phyloP scores from a whole-genome alignment of 176 grass and related monocot species.

The Oryza brachyantha region DNA sequence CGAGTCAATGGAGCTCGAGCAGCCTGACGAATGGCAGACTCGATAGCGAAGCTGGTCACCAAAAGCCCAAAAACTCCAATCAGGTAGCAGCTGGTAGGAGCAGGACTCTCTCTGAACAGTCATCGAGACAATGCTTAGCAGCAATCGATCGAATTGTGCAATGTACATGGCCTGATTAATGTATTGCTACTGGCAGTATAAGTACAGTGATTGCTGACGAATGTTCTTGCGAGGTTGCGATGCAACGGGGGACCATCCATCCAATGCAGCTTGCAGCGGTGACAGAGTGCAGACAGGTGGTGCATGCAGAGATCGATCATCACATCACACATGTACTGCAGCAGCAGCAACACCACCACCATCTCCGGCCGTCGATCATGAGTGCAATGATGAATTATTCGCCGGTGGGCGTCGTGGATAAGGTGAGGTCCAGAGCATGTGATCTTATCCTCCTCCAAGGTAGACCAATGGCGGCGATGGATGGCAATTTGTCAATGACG shows the following conservation, averaged over 20 bases:
- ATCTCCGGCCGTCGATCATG: background rate
- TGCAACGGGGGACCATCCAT: background rate
- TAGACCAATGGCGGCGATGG: background rate
- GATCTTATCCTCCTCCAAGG: background rate
- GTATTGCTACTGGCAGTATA: background rate
- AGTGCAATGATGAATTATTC: conserved; percentile 22
- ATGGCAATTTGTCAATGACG: background rate
- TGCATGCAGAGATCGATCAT: background rate
- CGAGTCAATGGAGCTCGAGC: background rate
- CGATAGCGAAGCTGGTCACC: background rate
- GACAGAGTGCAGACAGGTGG: background rate
- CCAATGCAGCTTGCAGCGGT: background rate
- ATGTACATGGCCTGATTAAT: background rate
- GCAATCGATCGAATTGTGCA: background rate
- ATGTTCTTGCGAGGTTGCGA: background rate
- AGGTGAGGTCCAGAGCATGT: conserved; percentile 28
- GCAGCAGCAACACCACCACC: background rate
- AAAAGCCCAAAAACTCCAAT: background rate
- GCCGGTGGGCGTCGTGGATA: conserved; percentile 13
- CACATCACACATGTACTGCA: background rate
- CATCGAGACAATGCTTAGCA: background rate
- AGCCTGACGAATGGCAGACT: background rate
- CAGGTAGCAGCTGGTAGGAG: background rate
- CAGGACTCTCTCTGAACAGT: background rate
- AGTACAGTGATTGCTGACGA: background rate